Percentiles rank a stretch among this genome's conserved stretches.
phyloP scores from a whole-genome alignment of 495 filamentous ascomycete species.

The Hypoxylon cercidicola region DNA sequence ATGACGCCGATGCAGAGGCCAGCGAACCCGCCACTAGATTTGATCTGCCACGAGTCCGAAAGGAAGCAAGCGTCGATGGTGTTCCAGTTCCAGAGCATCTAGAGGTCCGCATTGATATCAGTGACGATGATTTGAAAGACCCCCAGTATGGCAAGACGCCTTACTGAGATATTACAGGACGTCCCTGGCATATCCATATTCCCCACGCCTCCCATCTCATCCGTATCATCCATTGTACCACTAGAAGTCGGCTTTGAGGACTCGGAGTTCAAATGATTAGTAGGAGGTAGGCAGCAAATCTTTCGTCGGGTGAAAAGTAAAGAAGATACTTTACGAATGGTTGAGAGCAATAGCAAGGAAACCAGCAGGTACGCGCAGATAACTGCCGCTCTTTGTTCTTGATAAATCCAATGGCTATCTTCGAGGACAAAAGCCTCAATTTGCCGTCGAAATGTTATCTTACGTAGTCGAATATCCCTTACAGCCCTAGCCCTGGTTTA shows the following conservation, averaged over 20 bases:
- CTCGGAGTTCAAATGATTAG: no score
- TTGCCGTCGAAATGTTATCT: neutral
- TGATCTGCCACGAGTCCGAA: constrained; percentile 71
- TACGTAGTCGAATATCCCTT: neutral
- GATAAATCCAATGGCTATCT: constrained; percentile 4
- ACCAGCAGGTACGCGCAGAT: neutral
- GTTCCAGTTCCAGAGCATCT: constrained; percentile 86
- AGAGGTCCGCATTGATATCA: neutral
- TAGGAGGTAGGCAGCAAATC: no score
- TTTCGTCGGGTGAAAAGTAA: neutral
- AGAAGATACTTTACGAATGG: neutral
- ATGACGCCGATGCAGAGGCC: constrained; percentile 77
- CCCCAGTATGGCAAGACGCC: neutral
- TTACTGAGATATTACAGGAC: constrained; percentile 34
- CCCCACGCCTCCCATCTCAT: constrained; percentile 13
- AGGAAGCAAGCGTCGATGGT: constrained; percentile 79
- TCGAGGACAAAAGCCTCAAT: constrained; percentile 18
- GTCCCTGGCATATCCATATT: constrained; percentile 1
- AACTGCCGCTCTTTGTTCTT: constrained; percentile 13
- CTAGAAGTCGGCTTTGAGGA: constrained; percentile 13
- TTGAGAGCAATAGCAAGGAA: no score
- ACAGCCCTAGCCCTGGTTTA: no score
- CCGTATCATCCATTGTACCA: neutral
- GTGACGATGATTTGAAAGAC: neutral
- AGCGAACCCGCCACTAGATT: constrained; percentile 69